These are phyloP conservation scores for Monosporascus sp. DNA, from an alignment of 2,329 filamentous ascomycete genomes.

Conservation along the genomic window DNA sequence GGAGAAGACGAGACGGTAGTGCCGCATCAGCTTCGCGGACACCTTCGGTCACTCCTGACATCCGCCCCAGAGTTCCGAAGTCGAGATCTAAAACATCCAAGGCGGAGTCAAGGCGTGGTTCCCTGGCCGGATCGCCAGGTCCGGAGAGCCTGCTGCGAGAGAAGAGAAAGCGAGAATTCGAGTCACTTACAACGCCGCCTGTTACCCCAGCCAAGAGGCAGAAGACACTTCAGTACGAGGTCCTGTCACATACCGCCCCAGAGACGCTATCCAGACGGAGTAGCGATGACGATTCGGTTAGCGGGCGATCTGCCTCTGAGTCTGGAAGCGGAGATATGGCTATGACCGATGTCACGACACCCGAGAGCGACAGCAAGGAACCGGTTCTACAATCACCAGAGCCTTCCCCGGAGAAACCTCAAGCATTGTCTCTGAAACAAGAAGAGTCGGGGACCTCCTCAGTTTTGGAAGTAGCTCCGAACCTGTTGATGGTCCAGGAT, in stretches of 20 bases:
- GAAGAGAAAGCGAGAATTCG: constrained; percentile 39
- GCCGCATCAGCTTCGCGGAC: constrained; percentile 47
- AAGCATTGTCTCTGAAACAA: constrained; percentile 23
- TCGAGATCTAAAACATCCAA: constrained; percentile 30
- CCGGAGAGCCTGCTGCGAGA: constrained; percentile 20
- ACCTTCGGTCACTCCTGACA: constrained; percentile 51
- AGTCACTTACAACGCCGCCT: constrained; percentile 47
- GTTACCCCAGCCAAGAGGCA: constrained; percentile 49
- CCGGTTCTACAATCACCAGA: constrained; percentile 30
- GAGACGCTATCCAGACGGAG: constrained; percentile 32
- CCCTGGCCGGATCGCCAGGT: constrained; percentile 29
- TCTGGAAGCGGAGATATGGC: constrained; percentile 25
- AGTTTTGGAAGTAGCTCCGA: constrained; percentile 17
- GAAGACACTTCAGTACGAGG: constrained; percentile 31
- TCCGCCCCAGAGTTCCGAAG: constrained; percentile 46
- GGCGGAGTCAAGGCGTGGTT: constrained; percentile 28
- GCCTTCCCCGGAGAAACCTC: constrained; percentile 25
- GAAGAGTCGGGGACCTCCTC: constrained; percentile 25
- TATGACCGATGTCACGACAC: constrained; percentile 44
- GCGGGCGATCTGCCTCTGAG: constrained; percentile 26
- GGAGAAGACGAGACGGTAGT: constrained; percentile 47
- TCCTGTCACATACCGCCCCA: constrained; percentile 21
- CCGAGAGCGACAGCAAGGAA: constrained; percentile 43
- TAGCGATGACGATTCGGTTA: constrained; percentile 29
- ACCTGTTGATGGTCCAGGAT: constrained; percentile 3